A percentile compares a stretch with the other conserved stretches of the same genome.
These are phyloP conservation scores for Anthoceros angustus DNA, from an alignment of 225 moss, liverwort and hornwort genomes.

Conservation along the genomic window DNA sequence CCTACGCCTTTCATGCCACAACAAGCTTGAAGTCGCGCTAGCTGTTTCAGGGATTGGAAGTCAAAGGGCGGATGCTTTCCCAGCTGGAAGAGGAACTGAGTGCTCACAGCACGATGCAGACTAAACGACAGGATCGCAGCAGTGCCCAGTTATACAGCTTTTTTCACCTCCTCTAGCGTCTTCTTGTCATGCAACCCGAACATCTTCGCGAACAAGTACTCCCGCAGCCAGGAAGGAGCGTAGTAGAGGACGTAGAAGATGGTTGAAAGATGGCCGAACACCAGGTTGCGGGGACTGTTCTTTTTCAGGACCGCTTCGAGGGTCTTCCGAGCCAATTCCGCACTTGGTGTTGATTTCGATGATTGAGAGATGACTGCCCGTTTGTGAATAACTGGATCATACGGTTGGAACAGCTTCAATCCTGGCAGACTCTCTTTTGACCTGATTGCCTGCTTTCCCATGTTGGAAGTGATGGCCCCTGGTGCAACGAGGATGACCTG, in stretches of 20 bases:
- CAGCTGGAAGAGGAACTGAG: no score
- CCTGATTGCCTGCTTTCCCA: constrained; percentile 12
- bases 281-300: constrained; percentile 15
- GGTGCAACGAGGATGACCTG: constrained; percentile 37
- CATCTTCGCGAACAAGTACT: constrained; percentile 21
- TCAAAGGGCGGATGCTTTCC: no score
- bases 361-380: constrained; percentile 22
- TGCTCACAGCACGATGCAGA: no score
- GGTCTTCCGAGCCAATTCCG: constrained; percentile 29
- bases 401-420: constrained; percentile 27
- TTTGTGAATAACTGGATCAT: constrained; percentile 18
- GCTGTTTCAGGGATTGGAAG: no score
- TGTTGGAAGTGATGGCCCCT: constrained; percentile 26
- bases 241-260: constrained; percentile 18
- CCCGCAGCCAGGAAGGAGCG: constrained; percentile 34
- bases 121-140: no score
- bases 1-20: no score
- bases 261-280: constrained; percentile 27
- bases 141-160: neutral
- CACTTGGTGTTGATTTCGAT: constrained; percentile 24
- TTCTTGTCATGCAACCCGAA: neutral
- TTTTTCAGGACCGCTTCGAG: constrained; percentile 15
- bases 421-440: constrained; percentile 8
- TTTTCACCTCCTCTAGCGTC: neutral
- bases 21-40: no score